phyloP scores from a whole-genome alignment of 2,329 filamentous ascomycete genomes.

The Neopestalotiopsis rosae region DNA sequence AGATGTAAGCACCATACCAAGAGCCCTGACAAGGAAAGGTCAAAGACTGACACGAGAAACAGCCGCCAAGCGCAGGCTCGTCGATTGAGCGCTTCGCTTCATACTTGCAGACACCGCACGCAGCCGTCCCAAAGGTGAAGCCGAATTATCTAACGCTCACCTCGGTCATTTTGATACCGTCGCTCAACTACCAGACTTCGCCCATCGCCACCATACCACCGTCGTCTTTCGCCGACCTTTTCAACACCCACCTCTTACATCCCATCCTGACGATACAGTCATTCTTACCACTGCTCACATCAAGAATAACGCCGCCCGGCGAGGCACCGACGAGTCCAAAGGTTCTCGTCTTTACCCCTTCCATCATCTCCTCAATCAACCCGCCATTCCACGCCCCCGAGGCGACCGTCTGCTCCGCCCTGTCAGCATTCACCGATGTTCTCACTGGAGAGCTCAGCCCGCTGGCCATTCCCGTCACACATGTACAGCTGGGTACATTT shows the following conservation, averaged over 20 bases:
- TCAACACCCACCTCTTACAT: slow-evolving; percentile 90
- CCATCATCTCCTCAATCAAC: slow-evolving; percentile 79
- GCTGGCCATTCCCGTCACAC: slow-evolving; percentile 78
- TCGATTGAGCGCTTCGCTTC: slow-evolving; percentile 75
- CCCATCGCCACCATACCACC: slow-evolving; percentile 86
- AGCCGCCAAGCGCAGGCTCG: slow-evolving; percentile 72
- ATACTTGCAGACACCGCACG: slow-evolving; percentile 75
- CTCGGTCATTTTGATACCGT: slow-evolving; percentile 83
- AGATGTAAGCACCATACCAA: slow-evolving; percentile 61
- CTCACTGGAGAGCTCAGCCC: slow-evolving; percentile 80
- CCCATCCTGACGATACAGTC: slow-evolving; percentile 88
- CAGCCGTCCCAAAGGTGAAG: slow-evolving; percentile 76
- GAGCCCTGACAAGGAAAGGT: not conserved
- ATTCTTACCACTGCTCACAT: slow-evolving; percentile 80
- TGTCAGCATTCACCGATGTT: slow-evolving; percentile 85
- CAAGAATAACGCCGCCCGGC: slow-evolving; percentile 53
- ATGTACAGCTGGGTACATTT: slow-evolving; percentile 90
- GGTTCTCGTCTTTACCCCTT: slow-evolving; percentile 79
- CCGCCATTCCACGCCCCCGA: slow-evolving; percentile 86
- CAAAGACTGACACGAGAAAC: slow-evolving; percentile 4
- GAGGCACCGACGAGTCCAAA: slow-evolving; percentile 60
- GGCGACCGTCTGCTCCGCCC: slow-evolving; percentile 81
- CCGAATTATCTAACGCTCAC: slow-evolving; percentile 78
- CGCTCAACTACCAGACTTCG: slow-evolving; percentile 78
- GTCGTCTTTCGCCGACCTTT: slow-evolving; percentile 83